phyloP scores from a whole-genome alignment of 2,329 filamentous ascomycete species.

The Hypoxylon sp. region DNA sequence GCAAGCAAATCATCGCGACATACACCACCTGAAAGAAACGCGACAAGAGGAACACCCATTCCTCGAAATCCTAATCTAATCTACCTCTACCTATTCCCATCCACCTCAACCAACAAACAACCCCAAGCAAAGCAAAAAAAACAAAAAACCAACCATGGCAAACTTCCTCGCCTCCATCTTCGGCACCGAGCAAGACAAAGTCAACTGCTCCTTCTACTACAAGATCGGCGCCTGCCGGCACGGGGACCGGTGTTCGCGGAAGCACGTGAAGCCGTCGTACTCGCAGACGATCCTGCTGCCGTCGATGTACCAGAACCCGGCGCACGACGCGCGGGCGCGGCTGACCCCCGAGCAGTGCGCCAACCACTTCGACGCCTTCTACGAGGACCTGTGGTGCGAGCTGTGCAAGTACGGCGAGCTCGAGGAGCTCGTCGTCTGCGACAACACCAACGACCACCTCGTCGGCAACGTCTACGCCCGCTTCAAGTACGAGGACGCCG shows the following conservation, averaged over 20 bases:
- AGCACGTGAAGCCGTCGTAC: conserved; percentile 99
- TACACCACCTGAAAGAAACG: background rate
- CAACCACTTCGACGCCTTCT: conserved; percentile 99
- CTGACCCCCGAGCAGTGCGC: conserved; percentile 97
- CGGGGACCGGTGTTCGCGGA: conserved; percentile 97
- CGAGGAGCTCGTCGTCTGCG: conserved; percentile 97
- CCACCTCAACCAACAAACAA: background rate
- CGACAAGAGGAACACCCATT: conserved; percentile 10
- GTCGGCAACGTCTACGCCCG: conserved; percentile 99
- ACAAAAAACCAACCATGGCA: conserved; percentile 72
- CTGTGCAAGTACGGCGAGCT: conserved; percentile 99
- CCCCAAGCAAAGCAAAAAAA: background rate
- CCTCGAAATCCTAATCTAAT: background rate
- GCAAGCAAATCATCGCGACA: conserved; percentile 1
- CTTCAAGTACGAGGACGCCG: conserved; percentile 99
- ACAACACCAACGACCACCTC: conserved; percentile 99
- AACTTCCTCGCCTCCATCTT: conserved; percentile 99
- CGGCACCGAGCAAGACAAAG: conserved; percentile 99
- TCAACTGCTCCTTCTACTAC: conserved; percentile 99
- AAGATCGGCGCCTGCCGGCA: conserved; percentile 99
- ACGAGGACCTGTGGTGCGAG: conserved; percentile 99
- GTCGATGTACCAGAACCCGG: conserved; percentile 99
- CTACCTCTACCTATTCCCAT: background rate
- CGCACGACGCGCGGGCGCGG: conserved; percentile 95
- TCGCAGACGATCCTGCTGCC: conserved; percentile 97